Evolutionary conservation across 257 asterid species (phyloP).

Genomic region (Parsonsia alboflavescens): DNA sequence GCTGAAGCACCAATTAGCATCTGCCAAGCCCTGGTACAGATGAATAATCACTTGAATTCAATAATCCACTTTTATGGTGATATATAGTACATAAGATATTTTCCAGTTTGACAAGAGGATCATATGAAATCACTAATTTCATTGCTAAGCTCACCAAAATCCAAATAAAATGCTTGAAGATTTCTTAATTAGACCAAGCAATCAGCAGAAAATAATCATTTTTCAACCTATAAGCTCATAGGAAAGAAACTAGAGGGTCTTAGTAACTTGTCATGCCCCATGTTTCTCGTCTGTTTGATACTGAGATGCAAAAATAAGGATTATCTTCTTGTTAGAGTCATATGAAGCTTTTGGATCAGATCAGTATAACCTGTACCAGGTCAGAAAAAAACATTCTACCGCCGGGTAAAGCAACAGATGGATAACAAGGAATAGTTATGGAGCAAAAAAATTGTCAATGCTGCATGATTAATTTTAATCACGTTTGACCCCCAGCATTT

Average conservation of each 20-base stretch:
- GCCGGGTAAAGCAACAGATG: constrained; percentile 9
- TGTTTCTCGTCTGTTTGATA: constrained; percentile 2
- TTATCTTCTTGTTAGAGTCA: neutral
- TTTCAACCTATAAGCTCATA: neutral
- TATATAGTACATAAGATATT: neutral
- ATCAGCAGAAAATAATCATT: neutral
- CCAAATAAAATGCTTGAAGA: too few relatives aligned
- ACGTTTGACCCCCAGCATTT: constrained; percentile 63
- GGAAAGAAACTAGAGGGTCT: neutral
- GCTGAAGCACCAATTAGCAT: neutral
- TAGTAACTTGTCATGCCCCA: neutral
- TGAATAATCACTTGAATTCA: neutral
- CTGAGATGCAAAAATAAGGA: neutral
- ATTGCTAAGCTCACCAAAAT: too few relatives aligned
- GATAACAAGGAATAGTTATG: constrained; percentile 22
- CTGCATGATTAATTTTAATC: constrained; percentile 26
- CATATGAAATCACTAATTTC: neutral
- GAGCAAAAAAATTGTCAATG: constrained; percentile 7
- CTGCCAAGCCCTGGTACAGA: neutral
- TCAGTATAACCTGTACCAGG: neutral
- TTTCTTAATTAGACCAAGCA: too few relatives aligned
- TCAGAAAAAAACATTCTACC: neutral
- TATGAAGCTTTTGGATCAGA: constrained; percentile 5
- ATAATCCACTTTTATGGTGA: neutral
- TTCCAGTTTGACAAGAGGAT: neutral